Evolutionary conservation across 129 eudicot genomes (phyloP).

Genomic region (sunflower (Helianthus annuus)): DNA sequence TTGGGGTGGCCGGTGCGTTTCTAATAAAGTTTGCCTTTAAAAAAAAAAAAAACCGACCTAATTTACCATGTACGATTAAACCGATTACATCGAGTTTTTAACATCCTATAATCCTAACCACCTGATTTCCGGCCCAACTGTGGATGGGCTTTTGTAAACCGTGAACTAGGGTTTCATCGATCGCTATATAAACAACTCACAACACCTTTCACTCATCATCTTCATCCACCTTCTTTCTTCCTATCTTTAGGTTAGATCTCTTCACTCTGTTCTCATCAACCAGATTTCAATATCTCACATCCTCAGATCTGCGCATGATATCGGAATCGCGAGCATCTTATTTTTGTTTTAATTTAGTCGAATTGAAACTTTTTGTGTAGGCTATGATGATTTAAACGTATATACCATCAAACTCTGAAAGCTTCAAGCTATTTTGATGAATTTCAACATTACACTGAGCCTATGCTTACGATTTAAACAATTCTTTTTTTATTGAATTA

Average conservation of each 20-base stretch:
- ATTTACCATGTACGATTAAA: too few species aligned
- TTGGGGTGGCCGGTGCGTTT: too few species aligned
- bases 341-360: too few species aligned
- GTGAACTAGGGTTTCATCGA: conserved; percentile 26
- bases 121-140: background rate
- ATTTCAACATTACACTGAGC: conserved; percentile 36
- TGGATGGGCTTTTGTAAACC: conserved; percentile 15
- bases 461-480: background rate
- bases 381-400: conserved; percentile 43
- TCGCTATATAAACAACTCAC: conserved; percentile 10
- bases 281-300: background rate
- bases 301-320: too few species aligned
- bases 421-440: conserved; percentile 50
- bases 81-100: too few species aligned
- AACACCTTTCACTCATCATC: background rate
- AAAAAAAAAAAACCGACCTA: too few species aligned
- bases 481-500: background rate
- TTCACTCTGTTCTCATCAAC: background rate
- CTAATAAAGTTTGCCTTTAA: too few species aligned
- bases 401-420: conserved; percentile 76
- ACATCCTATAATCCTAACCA: too few species aligned
- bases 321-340: too few species aligned
- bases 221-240: background rate
- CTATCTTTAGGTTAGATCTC: background rate
- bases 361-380: background rate